A percentile compares a stretch with the other conserved stretches of the same genome.
Evolutionary conservation across 768 basidiomycete species (phyloP).

Genomic region (Termitomyces sp.): DNA sequence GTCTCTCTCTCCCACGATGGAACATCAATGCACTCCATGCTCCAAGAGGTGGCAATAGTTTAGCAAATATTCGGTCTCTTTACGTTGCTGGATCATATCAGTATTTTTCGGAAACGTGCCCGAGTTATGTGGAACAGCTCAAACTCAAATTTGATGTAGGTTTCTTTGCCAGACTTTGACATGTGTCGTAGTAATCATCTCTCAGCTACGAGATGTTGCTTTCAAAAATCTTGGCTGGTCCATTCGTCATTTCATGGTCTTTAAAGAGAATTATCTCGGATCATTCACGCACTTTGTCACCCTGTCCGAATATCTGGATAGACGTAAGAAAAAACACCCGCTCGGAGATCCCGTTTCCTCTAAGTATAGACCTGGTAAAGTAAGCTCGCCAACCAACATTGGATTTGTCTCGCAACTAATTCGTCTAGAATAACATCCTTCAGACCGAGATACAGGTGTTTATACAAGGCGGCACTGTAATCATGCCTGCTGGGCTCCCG

Average conservation of each 20-base stretch:
- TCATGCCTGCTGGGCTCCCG: conserved; percentile 64
- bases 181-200: not conserved
- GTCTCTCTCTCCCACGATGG: conserved; percentile 81
- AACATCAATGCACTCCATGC: conserved; percentile 76
- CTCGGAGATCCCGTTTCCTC: conserved; percentile 77
- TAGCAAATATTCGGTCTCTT: conserved; percentile 57
- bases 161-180: conserved; percentile 1
- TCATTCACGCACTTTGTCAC: conserved; percentile 92
- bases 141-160: conserved; percentile 60
- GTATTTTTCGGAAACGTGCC: conserved; percentile 61
- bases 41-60: conserved; percentile 49
- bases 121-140: conserved; percentile 76
- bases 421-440: conserved; percentile 70
- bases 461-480: conserved; percentile 45
- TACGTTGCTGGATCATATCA: conserved; percentile 65
- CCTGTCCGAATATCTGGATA: conserved; percentile 77
- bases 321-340: conserved; percentile 47
- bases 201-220: conserved; percentile 44
- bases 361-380: conserved; percentile 79
- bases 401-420: not conserved
- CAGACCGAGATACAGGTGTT: conserved; percentile 63
- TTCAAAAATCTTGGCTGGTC: conserved; percentile 85
- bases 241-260: conserved; percentile 79
- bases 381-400: conserved; percentile 24
- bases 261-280: conserved; percentile 93